A percentile compares a stretch with the other conserved stretches of the same genome.
Evolutionary conservation across 2,329 filamentous ascomycete genomes (phyloP).

Genomic region (Parastagonospora avenae): DNA sequence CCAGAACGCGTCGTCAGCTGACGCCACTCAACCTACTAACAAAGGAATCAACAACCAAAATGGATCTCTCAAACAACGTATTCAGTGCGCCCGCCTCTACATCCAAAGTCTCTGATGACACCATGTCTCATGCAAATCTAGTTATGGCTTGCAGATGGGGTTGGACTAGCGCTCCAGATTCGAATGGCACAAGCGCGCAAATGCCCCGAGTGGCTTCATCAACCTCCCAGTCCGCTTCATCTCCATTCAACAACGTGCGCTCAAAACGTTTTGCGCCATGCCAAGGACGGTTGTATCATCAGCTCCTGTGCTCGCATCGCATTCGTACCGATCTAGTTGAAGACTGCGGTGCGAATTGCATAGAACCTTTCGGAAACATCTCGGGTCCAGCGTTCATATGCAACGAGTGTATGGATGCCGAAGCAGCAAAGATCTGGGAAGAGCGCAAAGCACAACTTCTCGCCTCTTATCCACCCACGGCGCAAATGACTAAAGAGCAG

Average conservation of each 20-base stretch:
- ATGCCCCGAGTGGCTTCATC: conserved; percentile 7
- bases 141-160: conserved; percentile 43
- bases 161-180: conserved; percentile 34
- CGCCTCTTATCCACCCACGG: conserved; percentile 31
- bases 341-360: conserved; percentile 42
- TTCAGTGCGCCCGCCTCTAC: conserved; percentile 20
- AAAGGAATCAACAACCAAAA: conserved; percentile 10
- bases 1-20: conserved; percentile 29
- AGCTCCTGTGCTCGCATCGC: conserved; percentile 42
- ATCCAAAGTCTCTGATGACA: conserved; percentile 35
- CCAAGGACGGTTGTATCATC: conserved; percentile 43
- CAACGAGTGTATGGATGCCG: conserved; percentile 38
- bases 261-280: conserved; percentile 41
- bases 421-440: conserved; percentile 35
- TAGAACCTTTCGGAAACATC: conserved; percentile 31
- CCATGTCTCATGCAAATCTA: conserved; percentile 39
- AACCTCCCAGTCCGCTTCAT: conserved; percentile 8
- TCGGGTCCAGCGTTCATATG: conserved; percentile 34
- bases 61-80: conserved; percentile 40
- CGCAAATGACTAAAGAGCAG: conserved; percentile 38
- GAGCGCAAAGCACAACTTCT: conserved; percentile 34
- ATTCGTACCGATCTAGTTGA: conserved; percentile 44
- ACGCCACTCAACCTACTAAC: conserved; percentile 19
- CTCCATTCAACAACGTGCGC: conserved; percentile 25
- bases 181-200: conserved; percentile 13